A percentile compares a stretch with the other conserved stretches of the same genome.
Evolutionary conservation across 2,329 filamentous ascomycete species (phyloP).

Genomic region (Blumeria hordei): DNA sequence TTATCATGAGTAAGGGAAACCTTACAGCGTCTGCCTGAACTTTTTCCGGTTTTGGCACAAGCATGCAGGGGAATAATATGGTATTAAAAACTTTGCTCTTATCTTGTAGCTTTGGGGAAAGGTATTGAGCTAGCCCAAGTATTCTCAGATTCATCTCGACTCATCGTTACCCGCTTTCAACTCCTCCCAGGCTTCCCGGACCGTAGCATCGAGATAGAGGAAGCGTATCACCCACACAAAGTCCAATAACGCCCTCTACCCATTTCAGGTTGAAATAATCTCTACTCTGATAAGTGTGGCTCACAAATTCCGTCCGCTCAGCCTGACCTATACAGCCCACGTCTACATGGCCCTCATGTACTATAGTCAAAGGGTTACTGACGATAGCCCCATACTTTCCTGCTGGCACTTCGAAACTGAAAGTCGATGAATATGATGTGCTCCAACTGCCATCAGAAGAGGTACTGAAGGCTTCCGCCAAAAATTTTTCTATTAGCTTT

Average conservation of each 20-base stretch:
- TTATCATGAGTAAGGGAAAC: no score
- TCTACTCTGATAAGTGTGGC: constrained; percentile 16
- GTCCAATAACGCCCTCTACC: constrained; percentile 18
- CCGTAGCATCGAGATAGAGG: constrained; percentile 18
- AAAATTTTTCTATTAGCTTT: not conserved
- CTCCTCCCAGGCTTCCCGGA: constrained; percentile 9
- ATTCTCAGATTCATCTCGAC: no score
- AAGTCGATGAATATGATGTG: constrained; percentile 13
- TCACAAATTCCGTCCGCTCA: constrained; percentile 12
- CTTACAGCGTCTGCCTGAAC: no score
- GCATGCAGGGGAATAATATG: no score
- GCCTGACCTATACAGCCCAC: constrained; percentile 16
- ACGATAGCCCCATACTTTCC: constrained; percentile 19
- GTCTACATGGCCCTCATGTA: constrained; percentile 15
- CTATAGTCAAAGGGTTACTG: constrained; percentile 17
- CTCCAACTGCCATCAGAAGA: constrained; percentile 14
- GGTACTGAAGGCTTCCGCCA: not conserved
- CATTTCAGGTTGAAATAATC: constrained; percentile 15
- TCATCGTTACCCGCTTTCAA: no score
- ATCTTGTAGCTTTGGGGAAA: no score
- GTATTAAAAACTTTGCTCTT: no score
- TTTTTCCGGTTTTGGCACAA: no score
- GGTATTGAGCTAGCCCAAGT: no score
- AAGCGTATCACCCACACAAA: constrained; percentile 17
- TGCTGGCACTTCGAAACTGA: constrained; percentile 15